Conservation (phyloP, 495 filamentous ascomycete species). For the Penicillium samsonianum region DNA sequence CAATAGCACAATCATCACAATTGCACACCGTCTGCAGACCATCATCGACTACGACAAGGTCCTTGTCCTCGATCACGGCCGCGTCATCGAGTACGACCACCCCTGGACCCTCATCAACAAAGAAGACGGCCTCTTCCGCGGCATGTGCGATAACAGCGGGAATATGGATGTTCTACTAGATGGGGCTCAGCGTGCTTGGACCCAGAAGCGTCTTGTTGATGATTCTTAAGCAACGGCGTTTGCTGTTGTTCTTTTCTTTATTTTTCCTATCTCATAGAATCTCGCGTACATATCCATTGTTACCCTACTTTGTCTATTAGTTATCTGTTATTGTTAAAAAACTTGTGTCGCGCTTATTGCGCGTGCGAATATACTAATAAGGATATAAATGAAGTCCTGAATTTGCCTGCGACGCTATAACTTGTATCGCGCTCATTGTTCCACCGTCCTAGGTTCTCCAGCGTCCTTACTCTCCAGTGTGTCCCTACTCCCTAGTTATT, state of each 20-base stretch:
- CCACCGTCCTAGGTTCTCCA: too few species aligned
- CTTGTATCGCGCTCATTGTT: too few species aligned
- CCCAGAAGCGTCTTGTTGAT: conserved; percentile 56
- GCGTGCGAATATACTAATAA: too few species aligned
- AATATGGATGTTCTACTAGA: conserved; percentile 72
- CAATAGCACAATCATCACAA: conserved; percentile 91
- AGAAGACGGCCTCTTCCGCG: conserved; percentile 70
- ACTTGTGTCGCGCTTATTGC: too few species aligned
- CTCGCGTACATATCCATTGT: conserved; percentile 13
- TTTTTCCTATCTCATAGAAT: conserved; percentile 6
- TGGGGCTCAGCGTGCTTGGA: conserved; percentile 74
- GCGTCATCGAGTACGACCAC: conserved; percentile 84
- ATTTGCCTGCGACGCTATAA: too few species aligned
- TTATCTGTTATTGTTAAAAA: too few species aligned
- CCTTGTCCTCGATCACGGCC: conserved; percentile 89
- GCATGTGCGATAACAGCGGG: conserved; percentile 95
- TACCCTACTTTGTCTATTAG: conserved; percentile 7
- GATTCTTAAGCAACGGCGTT: conserved; percentile 33
- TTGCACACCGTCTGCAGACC: conserved; percentile 95
- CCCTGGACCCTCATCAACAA: conserved; percentile 76
- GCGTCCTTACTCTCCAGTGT: too few species aligned
- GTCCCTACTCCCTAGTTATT: too few species aligned
- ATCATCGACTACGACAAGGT: conserved; percentile 99
- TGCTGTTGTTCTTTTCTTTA: conserved; percentile 1
- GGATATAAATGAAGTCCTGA: too few species aligned